Evolutionary conservation across 176 grass and related monocot species (phyloP).

Genomic region (Canna indica): DNA sequence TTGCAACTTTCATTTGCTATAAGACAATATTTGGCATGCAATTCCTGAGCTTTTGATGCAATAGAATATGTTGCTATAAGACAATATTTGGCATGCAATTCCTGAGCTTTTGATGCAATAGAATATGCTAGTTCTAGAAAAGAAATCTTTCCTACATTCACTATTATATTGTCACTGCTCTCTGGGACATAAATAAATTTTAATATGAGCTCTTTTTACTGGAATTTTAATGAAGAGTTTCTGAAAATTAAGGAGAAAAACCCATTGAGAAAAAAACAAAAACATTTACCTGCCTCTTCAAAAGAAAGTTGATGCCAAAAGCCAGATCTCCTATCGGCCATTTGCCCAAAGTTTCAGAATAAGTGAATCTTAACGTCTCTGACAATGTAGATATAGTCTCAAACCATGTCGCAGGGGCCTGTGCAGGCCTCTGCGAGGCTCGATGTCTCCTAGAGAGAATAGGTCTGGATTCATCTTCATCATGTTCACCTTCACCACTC

Average conservation of each 20-base stretch:
- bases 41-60: not conserved
- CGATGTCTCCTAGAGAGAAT: conserved; percentile 30
- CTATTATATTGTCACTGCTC: too few relatives aligned
- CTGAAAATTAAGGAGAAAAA: not conserved
- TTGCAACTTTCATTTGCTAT: too few relatives aligned
- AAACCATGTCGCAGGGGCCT: conserved; percentile 80
- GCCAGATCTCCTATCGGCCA: conserved; percentile 96
- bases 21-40: not conserved
- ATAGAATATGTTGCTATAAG: not conserved
- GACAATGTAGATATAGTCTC: conserved; percentile 94
- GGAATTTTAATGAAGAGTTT: too few relatives aligned
- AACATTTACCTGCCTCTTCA: conserved; percentile 71
- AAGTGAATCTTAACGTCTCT: conserved; percentile 84
- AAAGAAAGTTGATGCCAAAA: conserved; percentile 86
- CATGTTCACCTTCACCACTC: not conserved
- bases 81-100: not conserved
- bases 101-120: not conserved
- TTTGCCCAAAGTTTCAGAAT: conserved; percentile 92
- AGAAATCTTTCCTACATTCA: too few relatives aligned
- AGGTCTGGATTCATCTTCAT: conserved; percentile 2
- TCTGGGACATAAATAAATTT: too few relatives aligned
- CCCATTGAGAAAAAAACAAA: not conserved
- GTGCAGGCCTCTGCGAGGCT: conserved; percentile 57
- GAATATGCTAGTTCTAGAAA: not conserved
- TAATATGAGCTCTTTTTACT: too few relatives aligned